Conservation (phyloP, 2,329 filamentous ascomycete species). For the Arthrobotrys pseudoclavata region DNA sequence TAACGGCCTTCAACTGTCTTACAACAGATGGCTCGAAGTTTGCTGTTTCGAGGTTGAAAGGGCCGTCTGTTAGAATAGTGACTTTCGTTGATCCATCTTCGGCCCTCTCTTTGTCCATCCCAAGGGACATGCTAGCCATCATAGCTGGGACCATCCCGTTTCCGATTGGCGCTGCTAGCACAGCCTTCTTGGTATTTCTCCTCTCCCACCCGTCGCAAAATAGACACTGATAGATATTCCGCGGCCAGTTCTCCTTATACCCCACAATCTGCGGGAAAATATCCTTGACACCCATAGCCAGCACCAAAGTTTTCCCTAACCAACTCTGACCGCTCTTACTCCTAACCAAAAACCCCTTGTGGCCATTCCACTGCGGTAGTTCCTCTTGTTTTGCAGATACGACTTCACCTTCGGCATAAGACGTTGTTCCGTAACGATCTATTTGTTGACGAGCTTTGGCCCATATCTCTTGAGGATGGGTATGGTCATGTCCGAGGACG, state of each 20-base stretch:
- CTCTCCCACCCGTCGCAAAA: conserved; percentile 35
- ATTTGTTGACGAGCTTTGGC: conserved; percentile 61
- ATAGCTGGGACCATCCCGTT: not conserved
- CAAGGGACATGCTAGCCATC: conserved; percentile 31
- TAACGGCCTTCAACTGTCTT: conserved; percentile 9
- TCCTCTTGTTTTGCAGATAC: conserved; percentile 10
- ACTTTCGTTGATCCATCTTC: conserved; percentile 24
- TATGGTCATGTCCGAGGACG: conserved; percentile 61
- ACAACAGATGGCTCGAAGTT: conserved; percentile 1
- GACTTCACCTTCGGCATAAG: conserved; percentile 21
- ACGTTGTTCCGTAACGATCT: conserved; percentile 54
- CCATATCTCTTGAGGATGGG: conserved; percentile 61
- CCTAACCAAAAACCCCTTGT: conserved; percentile 11
- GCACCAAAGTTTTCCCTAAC: conserved; percentile 70
- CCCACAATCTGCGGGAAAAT: conserved; percentile 70
- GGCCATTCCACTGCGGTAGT: conserved; percentile 11
- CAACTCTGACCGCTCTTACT: conserved; percentile 64
- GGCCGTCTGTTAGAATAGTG: conserved; percentile 11
- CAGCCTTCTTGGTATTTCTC: conserved; percentile 1
- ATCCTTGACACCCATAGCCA: conserved; percentile 72
- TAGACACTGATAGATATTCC: conserved; percentile 26
- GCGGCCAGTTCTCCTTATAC: conserved; percentile 71
- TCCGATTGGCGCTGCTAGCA: conserved; percentile 3
- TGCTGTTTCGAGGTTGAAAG: not conserved
- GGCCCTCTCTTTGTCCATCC: conserved; percentile 12